phyloP scores from a whole-genome alignment of 176 grass and related monocot genomes.

The Cenchrus americanus region DNA sequence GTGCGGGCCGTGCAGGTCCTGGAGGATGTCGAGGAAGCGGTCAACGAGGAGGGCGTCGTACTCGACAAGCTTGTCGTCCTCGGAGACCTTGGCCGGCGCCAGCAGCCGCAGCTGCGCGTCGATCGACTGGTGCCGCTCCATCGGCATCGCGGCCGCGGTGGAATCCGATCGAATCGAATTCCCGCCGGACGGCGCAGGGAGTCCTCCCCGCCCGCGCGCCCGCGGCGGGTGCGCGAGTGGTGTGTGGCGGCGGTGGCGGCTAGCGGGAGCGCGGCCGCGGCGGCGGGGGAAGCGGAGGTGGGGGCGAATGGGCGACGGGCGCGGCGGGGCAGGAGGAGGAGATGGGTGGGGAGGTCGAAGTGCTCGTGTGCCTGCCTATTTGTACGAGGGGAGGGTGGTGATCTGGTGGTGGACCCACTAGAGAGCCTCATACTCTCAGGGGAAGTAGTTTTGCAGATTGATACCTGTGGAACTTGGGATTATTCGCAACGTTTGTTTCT shows the following conservation, averaged over 20 bases:
- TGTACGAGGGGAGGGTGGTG: slow-evolving; percentile 19
- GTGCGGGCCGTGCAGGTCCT: slow-evolving; percentile 69
- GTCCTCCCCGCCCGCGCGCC: not conserved
- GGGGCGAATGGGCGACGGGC: not conserved
- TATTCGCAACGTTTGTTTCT: not conserved
- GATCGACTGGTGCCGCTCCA: slow-evolving; percentile 86
- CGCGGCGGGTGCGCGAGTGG: not conserved
- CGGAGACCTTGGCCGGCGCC: slow-evolving; percentile 79
- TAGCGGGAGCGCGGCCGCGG: slow-evolving; percentile 12
- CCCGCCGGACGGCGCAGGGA: not conserved
- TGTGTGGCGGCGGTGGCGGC: not conserved
- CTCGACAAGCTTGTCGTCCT: slow-evolving; percentile 93
- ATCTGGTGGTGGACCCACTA: not conserved
- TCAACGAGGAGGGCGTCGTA: slow-evolving; percentile 89
- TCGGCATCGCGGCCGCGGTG: slow-evolving; percentile 14
- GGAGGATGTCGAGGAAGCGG: slow-evolving; percentile 91
- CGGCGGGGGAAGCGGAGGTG: not conserved
- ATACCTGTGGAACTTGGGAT: not conserved
- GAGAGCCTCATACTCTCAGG: not conserved
- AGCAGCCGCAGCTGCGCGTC: slow-evolving; percentile 87
- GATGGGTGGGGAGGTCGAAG: not conserved
- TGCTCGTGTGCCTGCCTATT: slow-evolving; percentile 29
- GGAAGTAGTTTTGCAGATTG: not conserved
- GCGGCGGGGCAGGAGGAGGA: not conserved
- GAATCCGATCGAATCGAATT: slow-evolving; percentile 8